A percentile compares a stretch with the other conserved stretches of the same genome.
Evolutionary conservation across 2,329 filamentous ascomycete species (phyloP).

Genomic region (Coccinonectria pachysandricola): DNA sequence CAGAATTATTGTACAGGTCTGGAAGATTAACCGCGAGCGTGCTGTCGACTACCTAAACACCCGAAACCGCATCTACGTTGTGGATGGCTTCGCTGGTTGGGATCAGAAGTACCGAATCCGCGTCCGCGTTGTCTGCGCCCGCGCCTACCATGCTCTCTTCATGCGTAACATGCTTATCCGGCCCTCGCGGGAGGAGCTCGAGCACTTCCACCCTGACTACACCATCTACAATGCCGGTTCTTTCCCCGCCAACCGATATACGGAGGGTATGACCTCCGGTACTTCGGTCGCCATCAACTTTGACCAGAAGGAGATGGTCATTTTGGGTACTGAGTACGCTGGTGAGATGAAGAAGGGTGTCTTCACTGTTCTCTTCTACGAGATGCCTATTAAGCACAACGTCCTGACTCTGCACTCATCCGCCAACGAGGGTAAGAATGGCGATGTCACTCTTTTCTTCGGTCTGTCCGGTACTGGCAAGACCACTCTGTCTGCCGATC

Average conservation of each 20-base stretch:
- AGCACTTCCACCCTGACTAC: slow-evolving; percentile 98
- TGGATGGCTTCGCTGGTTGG: slow-evolving; percentile 97
- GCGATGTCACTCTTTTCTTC: slow-evolving; percentile 98
- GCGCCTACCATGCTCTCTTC: slow-evolving; percentile 98
- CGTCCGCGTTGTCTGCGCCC: slow-evolving; percentile 95
- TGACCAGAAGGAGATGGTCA: slow-evolving; percentile 99
- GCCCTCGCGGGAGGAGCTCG: slow-evolving; percentile 78
- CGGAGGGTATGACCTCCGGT: slow-evolving; percentile 95
- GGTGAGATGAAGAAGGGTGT: slow-evolving; percentile 81
- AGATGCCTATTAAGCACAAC: slow-evolving; percentile 99
- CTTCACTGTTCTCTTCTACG: slow-evolving; percentile 99
- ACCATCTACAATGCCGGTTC: slow-evolving; percentile 99
- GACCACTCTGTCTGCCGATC: slow-evolving; percentile 94
- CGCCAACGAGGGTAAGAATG: slow-evolving; percentile 88
- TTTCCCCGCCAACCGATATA: slow-evolving; percentile 97
- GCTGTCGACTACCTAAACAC: slow-evolving; percentile 99
- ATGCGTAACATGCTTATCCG: slow-evolving; percentile 99
- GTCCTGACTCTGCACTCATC: slow-evolving; percentile 97
- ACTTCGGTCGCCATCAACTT: slow-evolving; percentile 99
- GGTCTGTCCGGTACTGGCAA: slow-evolving; percentile 97
- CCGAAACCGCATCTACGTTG: slow-evolving; percentile 94
- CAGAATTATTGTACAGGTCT: slow-evolving; percentile 55
- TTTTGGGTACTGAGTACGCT: slow-evolving; percentile 96
- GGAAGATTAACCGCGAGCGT: slow-evolving; percentile 98
- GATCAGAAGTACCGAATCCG: slow-evolving; percentile 96